Evolutionary conservation across 2,329 filamentous ascomycete species (phyloP), one percentile per base, ranked within the genome.

Genomic region (Cercospora zeae-maydis): DNA sequence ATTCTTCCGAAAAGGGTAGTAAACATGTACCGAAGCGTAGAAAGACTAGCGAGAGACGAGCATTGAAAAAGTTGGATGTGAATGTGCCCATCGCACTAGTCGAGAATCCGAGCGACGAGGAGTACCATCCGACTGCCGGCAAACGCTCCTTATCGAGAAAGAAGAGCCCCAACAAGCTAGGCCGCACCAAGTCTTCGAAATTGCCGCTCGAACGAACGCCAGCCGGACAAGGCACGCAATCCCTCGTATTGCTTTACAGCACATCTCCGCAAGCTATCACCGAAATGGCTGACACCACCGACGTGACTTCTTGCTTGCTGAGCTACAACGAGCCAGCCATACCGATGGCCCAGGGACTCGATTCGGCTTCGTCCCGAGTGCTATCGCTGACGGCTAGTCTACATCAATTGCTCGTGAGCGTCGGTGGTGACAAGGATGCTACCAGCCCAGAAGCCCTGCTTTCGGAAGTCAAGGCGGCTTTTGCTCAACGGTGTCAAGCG

Each of bases 151-250:
- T 13, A 3, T 63, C 66, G 21, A 63, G 67, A 34, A 66, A 71
- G 14, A 70, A 70, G n/a, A 63, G 61, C 47, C 68, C 67, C 1
- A 54, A 54, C 16, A 71, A 69, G 37, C 51, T 66, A 4, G 66
- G 59, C 4, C 73, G 75, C 3, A 74, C 70, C 4, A 77, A 74
- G 52, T 78, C 78, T 0, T 75, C 74, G 1, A 70, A 63, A 9
- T 69, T 80, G 0, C 75, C 77, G 0, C 74, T 80, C 5, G 77
- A 81, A 62, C 73, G 72, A 7, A 71, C 72, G 4, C 77, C 77
- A 1, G 56, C 62, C 4, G 71, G 70, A 8, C 63, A 70, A 58
- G 63, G 61, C 8, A 69, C 65, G 21, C 68, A 71, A 14, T 63
- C 70, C 53, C 39, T 73, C 10, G 5, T 57, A 2, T 13, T 63